Conservation (phyloP, 371 early-diverging fungal species). For the Coemansia sp. region DNA sequence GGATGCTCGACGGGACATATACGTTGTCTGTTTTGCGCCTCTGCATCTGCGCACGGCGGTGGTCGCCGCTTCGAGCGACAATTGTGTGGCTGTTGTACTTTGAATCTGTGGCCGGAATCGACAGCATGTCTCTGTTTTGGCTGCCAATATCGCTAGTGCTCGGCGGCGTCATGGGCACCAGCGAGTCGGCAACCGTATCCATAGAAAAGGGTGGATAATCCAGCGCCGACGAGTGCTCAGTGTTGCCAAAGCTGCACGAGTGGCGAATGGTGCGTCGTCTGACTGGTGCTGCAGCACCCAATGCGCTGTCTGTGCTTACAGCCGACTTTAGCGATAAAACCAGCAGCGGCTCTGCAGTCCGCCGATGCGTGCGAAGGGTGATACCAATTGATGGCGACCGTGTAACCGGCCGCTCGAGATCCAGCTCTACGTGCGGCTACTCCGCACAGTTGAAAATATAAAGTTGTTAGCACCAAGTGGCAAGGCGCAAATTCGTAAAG, state of each 20-base stretch:
- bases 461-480: not conserved
- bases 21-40: conserved; percentile 36
- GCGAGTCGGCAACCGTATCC: conserved; percentile 2
- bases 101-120: conserved; percentile 23
- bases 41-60: conserved; percentile 26
- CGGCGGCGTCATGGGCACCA: conserved; percentile 8
- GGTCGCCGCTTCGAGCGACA: conserved; percentile 12
- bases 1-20: conserved; percentile 11
- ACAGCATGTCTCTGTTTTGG: conserved; percentile 7
- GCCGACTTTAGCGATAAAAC: not conserved
- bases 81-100: conserved; percentile 16
- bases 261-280: conserved; percentile 14
- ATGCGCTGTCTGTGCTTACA: not conserved
- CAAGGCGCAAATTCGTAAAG: conserved; percentile 3
- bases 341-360: conserved; percentile 1
- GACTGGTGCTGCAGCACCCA: not conserved
- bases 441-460: not conserved
- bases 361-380: conserved; percentile 7
- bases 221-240: not conserved
- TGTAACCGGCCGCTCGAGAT: conserved; percentile 2
- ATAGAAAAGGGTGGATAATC: not conserved
- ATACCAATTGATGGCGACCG: conserved; percentile 5
- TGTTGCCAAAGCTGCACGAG: conserved; percentile 39
- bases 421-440: conserved; percentile 2
- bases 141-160: not conserved